A percentile compares a stretch with the other conserved stretches of the same genome.
These are phyloP conservation scores for Tieghemiomyces parasiticus DNA, from an alignment of 192 early-diverging fungal genomes.

Conservation along the genomic window DNA sequence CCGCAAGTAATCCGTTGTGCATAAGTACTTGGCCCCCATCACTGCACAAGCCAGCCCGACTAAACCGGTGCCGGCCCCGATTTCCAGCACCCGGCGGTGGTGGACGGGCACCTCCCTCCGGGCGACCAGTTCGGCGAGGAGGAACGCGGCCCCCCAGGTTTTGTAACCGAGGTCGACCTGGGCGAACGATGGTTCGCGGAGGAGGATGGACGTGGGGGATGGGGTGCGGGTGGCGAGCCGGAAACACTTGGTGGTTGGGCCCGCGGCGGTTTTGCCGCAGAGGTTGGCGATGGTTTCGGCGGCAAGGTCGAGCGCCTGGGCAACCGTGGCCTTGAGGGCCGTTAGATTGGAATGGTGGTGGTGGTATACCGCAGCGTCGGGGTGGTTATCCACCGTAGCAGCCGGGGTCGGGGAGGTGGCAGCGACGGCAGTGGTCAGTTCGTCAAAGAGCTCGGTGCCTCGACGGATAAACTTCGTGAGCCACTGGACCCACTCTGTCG, in stretches of 20 bases:
- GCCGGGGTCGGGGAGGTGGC: no score
- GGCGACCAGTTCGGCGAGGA: neutral
- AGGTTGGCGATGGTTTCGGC: neutral
- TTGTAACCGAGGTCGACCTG: slow-evolving; percentile 1
- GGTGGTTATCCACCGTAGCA: no score
- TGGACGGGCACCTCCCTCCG: neutral
- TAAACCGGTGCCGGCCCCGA: slow-evolving; percentile 2
- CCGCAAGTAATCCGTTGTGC: neutral
- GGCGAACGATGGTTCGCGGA: slow-evolving; percentile 1
- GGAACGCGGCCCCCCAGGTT: neutral
- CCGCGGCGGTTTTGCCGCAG: slow-evolving; percentile 2
- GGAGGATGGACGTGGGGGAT: no score
- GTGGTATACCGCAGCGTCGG: no score
- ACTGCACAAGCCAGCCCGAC: neutral
- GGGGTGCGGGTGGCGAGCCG: neutral
- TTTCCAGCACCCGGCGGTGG: neutral
- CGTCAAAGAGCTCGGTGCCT: no score
- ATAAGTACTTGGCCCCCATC: neutral
- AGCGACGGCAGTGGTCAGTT: no score
- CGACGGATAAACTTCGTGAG: no score
- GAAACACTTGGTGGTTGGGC: neutral
- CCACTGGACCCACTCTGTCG: no score
- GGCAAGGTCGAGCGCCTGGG: neutral
- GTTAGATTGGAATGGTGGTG: no score
- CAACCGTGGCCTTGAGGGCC: no score